A percentile compares a stretch with the other conserved stretches of the same genome.
phyloP scores from a whole-genome alignment of 495 filamentous ascomycete genomes.

The Podospora anserina region DNA sequence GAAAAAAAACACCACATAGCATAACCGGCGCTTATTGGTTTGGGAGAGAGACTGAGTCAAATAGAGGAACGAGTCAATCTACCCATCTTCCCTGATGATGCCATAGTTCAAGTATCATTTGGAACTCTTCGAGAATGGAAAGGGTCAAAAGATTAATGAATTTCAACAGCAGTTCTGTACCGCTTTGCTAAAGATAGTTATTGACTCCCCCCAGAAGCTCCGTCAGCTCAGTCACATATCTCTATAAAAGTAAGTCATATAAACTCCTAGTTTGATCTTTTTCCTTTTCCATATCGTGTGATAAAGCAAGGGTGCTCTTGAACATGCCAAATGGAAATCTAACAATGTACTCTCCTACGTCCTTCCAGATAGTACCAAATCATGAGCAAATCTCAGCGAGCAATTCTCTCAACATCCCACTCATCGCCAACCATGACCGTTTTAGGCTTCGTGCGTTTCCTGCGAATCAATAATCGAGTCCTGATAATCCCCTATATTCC shows the following conservation, averaged over 20 bases:
- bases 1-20: slow-evolving; percentile 6
- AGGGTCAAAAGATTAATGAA: too few species aligned
- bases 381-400: slow-evolving; percentile 1
- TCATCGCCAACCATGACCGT: not conserved
- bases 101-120: too few species aligned
- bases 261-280: not conserved
- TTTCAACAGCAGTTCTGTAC: too few species aligned
- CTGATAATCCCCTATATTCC: not conserved
- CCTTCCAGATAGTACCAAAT: not conserved
- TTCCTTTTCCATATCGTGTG: not conserved
- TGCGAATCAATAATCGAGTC: not conserved
- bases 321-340: not conserved
- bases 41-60: not conserved
- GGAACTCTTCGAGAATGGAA: too few species aligned
- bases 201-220: too few species aligned
- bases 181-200: too few species aligned
- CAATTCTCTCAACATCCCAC: not conserved
- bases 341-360: not conserved
- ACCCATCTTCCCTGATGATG: too few species aligned
- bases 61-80: not conserved
- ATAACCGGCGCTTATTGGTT: slow-evolving; percentile 17
- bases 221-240: too few species aligned
- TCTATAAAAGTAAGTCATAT: not conserved
- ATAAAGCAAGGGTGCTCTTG: not conserved
- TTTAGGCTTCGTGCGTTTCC: not conserved